phyloP scores from a whole-genome alignment of 345 rosid species.

The Cardiospermum halicacabum region DNA sequence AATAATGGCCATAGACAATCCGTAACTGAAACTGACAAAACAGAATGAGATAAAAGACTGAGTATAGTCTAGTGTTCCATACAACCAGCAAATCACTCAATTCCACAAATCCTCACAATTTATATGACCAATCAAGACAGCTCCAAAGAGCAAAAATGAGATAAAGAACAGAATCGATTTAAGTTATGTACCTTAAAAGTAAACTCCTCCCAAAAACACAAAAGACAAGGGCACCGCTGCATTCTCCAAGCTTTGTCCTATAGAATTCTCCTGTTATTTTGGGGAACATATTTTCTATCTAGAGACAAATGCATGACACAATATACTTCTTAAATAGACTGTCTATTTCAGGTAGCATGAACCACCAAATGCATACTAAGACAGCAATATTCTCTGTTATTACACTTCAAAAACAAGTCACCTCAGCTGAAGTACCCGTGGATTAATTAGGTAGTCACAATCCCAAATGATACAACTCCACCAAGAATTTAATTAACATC shows the following conservation, averaged over 20 bases:
- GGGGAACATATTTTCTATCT: neutral
- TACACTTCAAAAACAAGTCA: neutral
- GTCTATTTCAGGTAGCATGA: neutral
- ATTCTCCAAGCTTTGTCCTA: neutral
- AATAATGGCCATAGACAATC: neutral
- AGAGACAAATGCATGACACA: neutral
- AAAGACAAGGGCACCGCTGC: neutral
- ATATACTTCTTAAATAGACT: neutral
- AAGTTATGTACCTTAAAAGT: neutral
- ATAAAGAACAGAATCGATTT: neutral
- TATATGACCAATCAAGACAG: neutral
- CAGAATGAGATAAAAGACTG: neutral
- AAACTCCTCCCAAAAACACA: neutral
- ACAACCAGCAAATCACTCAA: neutral
- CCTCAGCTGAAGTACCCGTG: neutral
- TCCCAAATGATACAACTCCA: neutral
- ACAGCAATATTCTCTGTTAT: neutral
- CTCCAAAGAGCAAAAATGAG: neutral
- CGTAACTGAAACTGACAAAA: neutral
- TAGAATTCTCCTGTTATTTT: neutral
- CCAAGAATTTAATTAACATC: no score
- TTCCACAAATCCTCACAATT: neutral
- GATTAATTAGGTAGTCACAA: neutral
- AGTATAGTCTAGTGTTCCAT: neutral
- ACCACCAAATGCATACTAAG: neutral